A percentile compares a stretch with the other conserved stretches of the same genome.
phyloP scores from a whole-genome alignment of 2,329 filamentous ascomycete species.

The Coniella lustricola region DNA sequence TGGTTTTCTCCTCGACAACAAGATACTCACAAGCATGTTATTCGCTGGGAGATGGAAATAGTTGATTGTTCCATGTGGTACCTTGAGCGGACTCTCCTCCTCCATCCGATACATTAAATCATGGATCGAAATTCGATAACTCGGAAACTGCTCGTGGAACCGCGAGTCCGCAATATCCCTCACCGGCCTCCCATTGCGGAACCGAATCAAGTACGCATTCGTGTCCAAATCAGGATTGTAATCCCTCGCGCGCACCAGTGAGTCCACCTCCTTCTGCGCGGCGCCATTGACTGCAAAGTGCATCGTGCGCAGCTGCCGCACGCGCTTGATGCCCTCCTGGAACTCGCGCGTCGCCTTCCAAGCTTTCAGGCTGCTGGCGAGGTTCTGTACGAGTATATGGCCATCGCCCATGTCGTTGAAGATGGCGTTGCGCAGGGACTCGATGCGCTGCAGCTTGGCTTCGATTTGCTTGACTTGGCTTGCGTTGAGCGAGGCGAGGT shows the following conservation, averaged over 20 bases:
- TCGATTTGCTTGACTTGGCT: slow-evolving; percentile 8
- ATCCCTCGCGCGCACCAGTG: neutral
- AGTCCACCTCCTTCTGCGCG: slow-evolving; percentile 2
- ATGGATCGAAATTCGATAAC: slow-evolving; percentile 10
- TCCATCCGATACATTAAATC: slow-evolving; percentile 1
- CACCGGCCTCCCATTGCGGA: slow-evolving; percentile 7
- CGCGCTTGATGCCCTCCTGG: slow-evolving; percentile 9
- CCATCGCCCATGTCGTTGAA: slow-evolving; percentile 8
- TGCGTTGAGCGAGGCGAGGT: slow-evolving; percentile 2
- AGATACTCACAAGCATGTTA: slow-evolving; percentile 19
- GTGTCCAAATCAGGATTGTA: slow-evolving; percentile 13
- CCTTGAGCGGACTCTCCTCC: neutral
- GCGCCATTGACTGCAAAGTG: slow-evolving; percentile 10
- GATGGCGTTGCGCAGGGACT: slow-evolving; percentile 5
- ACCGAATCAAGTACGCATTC: slow-evolving; percentile 14
- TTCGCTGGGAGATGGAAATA: slow-evolving; percentile 20
- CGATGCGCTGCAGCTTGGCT: slow-evolving; percentile 4
- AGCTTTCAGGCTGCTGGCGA: slow-evolving; percentile 2
- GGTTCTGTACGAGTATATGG: slow-evolving; percentile 4
- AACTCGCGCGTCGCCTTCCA: slow-evolving; percentile 11
- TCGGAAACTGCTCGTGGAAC: slow-evolving; percentile 12
- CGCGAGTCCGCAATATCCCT: slow-evolving; percentile 4
- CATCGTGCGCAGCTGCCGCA: slow-evolving; percentile 7
- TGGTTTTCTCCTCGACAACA: too few species aligned
- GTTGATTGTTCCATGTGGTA: slow-evolving; percentile 7